Evolutionary conservation across 345 rosid species (phyloP), one percentile per base, ranked within the genome.

Genomic region (Eucalyptus albens): DNA sequence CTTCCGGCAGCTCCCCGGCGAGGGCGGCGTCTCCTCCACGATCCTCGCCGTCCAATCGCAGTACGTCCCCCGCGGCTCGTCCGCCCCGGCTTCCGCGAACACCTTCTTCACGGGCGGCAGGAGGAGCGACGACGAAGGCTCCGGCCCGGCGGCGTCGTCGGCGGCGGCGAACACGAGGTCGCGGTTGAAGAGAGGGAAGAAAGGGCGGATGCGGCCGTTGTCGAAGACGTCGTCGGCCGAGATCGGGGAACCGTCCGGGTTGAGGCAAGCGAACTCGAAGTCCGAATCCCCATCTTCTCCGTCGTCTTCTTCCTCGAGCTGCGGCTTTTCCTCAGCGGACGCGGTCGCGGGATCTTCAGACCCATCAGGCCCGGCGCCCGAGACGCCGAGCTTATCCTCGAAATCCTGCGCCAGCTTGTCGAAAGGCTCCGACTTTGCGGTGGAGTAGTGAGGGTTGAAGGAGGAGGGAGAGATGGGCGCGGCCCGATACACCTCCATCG

Each of bases 201-300:
- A 89, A 27, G 95, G 94, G 19, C 95, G 94, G 94, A 95, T 92
- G 91, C 91, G 93, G 89, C 95, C 95, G 93, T 95, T 89, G 56
- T 89, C 45, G 72, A 95, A 94, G 7, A 91, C 92, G 86, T 93
- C 95, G 0, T 93, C 95, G 40, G 96, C 95, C 19, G 92, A 87
- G 86, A 94, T 91, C 44, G 93, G 95, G 40, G 94, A 95, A 21
- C 92, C 89, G 26, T 86, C 91, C 29, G 89, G 88, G 29, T 88
- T 89, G 62, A 88, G n/a, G 50, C 92, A 92, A 21, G 92, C 93
- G 82, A 95, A 95, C 50, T 94, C 92, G 87, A 95, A 95, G 33
- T 94, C 95, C 15, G 92, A 93, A 12, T 53, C 94, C 27, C 90
- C 93, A 24, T 56, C 62, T 56, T 31, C 94, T 10, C 90, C 93